Base-by-base conservation (phyloP, 257 asterid genomes). In the Solanum etuberosum region DNA sequence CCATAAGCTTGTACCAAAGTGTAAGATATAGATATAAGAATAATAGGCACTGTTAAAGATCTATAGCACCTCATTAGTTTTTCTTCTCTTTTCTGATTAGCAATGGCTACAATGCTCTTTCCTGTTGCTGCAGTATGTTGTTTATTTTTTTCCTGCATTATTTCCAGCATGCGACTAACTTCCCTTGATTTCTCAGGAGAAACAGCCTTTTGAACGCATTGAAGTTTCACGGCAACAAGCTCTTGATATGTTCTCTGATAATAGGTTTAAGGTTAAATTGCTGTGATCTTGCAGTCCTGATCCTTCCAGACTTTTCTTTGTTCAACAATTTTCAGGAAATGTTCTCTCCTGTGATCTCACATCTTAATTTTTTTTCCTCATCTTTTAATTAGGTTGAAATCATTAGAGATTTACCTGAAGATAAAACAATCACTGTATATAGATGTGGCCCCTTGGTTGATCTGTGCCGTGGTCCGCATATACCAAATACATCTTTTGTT, bases 371-470 rank as follows among this genome's bases (percentile, higher is more conserved):
- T 38, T 85, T 90, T 40, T 70, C 16, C 21, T 89, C 61, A 73
- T 87, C 59, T 83, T 87, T 89, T 63, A 14, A 83, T 86, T 89
- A 96, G 99, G 95, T 96, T 87, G 99, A 97, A 90, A 96, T 97
- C 85, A 97, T 97, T 71, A 93, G 93, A 84, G 99, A 94, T 90
- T 94, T 97, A 87, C 98, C 99, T 0, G 98, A 90, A 88, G 99
- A 96, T 83, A 94, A 94, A 93, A 96, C 99, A 46, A 95, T 97
- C 84, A 97, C 98, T 3, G 99, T 97, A 40, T 97, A 96, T 88
- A 90, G 99, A 92, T 97, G 99, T 88, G 99, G 99, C 68, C 98
- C 98, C 40, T 92, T 97, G 92, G 98, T 97, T 86, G 99, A 97
- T 92, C 93, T 96, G 65, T 97, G 99, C 84, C 98, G 98, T 89